These are phyloP conservation scores for Calamus simplicifolius DNA, from an alignment of 176 grass and related monocot genomes.

Conservation along the genomic window DNA sequence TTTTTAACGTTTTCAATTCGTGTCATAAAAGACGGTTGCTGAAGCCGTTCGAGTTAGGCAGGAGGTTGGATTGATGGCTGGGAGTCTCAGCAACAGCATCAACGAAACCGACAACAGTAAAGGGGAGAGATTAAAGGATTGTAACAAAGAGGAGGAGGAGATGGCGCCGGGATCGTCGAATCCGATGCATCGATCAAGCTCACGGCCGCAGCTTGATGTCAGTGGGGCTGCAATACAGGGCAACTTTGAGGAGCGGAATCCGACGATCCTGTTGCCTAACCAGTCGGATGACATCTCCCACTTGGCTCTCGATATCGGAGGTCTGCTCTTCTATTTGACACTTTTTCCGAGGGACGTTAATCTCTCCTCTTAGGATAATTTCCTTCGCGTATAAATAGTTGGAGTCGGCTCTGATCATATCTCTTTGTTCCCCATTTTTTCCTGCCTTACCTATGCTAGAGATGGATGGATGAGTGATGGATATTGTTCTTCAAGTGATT, in stretches of 20 bases:
- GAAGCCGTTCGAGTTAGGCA: constrained; percentile 9
- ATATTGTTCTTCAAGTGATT: too few species aligned
- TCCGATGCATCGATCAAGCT: constrained; percentile 57
- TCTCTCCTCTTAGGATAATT: too few species aligned
- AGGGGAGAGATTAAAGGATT: background rate
- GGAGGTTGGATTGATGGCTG: constrained; percentile 1
- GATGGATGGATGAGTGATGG: too few species aligned
- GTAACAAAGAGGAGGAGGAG: constrained; percentile 3
- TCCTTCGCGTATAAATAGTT: too few species aligned
- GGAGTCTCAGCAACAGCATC: background rate
- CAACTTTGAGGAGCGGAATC: constrained; percentile 74
- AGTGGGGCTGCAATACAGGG: constrained; percentile 92
- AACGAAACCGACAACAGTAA: background rate
- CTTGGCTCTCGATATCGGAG: constrained; percentile 90
- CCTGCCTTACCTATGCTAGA: too few species aligned
- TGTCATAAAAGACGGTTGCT: background rate
- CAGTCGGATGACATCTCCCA: constrained; percentile 96
- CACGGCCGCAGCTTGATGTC: constrained; percentile 84
- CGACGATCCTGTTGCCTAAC: constrained; percentile 85
- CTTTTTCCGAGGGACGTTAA: too few species aligned
- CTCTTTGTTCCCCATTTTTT: too few species aligned
- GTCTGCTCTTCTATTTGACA: constrained; percentile 23
- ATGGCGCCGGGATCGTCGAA: background rate
- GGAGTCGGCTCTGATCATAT: too few species aligned
- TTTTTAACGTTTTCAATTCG: too few species aligned